phyloP scores from a whole-genome alignment of 345 rosid genomes.

The Durio zibethinus region DNA sequence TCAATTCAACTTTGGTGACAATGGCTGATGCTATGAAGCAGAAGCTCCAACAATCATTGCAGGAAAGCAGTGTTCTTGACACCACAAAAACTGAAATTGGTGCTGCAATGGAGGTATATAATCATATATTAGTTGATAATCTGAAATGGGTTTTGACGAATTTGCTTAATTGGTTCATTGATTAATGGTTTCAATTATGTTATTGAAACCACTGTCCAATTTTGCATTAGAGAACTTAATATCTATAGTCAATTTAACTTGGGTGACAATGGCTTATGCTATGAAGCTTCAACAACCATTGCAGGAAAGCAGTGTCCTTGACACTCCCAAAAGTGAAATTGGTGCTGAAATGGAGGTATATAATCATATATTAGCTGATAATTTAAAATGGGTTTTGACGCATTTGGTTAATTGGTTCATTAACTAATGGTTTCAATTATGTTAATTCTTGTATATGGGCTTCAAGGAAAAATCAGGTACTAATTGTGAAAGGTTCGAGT shows the following conservation, averaged over 20 bases:
- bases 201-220: background rate
- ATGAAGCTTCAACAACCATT: background rate
- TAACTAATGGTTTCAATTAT: background rate
- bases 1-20: background rate
- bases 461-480: background rate
- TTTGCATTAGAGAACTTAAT: background rate
- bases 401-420: background rate
- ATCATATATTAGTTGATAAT: background rate
- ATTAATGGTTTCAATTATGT: background rate
- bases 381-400: background rate
- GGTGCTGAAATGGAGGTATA: constrained; percentile 5
- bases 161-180: background rate
- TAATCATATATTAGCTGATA: background rate
- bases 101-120: constrained; percentile 3
- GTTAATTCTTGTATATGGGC: background rate
- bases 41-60: constrained; percentile 3
- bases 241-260: background rate
- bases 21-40: constrained; percentile 2
- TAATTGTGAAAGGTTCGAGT: background rate
- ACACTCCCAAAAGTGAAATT: background rate
- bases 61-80: background rate
- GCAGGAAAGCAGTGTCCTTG: background rate
- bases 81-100: background rate
- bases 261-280: background rate
- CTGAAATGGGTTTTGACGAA: background rate